These are phyloP conservation scores for Planoprotostelium fungivorum DNA, from an alignment of 78 protist genomes.

Conservation along the genomic window DNA sequence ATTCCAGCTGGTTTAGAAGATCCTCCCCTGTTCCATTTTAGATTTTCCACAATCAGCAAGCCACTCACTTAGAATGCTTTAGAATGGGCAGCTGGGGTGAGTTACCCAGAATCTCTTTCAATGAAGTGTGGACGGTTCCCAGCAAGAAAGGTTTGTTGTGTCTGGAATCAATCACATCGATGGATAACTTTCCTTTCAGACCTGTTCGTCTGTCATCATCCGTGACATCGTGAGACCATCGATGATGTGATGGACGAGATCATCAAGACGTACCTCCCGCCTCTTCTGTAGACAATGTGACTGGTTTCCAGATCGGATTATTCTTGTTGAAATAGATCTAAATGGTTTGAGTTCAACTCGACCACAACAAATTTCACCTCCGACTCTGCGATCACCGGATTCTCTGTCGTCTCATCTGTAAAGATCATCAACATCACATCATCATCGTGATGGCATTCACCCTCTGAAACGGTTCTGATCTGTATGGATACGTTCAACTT, in stretches of 20 bases:
- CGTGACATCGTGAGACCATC: too few species aligned
- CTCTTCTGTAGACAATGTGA: neutral
- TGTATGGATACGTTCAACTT: neutral
- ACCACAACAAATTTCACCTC: neutral
- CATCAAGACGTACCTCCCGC: neutral
- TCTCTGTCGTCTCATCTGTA: neutral
- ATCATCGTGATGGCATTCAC: neutral
- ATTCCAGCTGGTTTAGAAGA: neutral
- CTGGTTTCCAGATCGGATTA: neutral
- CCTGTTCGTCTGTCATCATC: too few species aligned
- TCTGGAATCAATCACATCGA: neutral
- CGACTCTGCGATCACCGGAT: neutral
- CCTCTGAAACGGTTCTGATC: neutral
- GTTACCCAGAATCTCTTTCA: neutral
- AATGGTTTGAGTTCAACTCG: neutral
- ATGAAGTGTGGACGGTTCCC: neutral
- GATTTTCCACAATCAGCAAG: too few species aligned
- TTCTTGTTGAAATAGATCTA: neutral
- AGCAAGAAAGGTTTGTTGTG: neutral
- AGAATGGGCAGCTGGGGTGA: neutral
- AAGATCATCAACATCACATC: neutral
- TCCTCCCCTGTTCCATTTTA: too few species aligned
- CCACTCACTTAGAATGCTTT: neutral
- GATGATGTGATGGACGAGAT: neutral
- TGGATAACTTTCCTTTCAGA: neutral